Conservation (phyloP, 345 rosid species). For the Lagerstroemia speciosa region DNA sequence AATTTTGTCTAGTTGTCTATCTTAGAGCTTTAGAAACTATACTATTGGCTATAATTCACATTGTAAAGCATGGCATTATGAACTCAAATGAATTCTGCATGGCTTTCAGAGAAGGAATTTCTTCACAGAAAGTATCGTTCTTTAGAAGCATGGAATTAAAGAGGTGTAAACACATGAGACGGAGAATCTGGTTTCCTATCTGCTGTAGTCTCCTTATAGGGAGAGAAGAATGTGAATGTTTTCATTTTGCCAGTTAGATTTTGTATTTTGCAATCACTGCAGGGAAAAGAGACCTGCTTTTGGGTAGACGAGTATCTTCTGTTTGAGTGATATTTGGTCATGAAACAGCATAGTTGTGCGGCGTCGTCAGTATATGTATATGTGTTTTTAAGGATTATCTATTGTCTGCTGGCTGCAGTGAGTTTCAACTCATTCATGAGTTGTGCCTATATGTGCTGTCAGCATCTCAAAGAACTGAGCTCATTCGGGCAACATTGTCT, state of each 20-base stretch:
- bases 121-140: not conserved
- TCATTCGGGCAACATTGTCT: constrained; percentile 83
- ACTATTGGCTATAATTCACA: not conserved
- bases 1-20: not conserved
- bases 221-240: not conserved
- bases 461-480: constrained; percentile 94
- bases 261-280: not conserved
- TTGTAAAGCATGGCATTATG: not conserved
- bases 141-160: not conserved
- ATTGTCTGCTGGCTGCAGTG: constrained; percentile 50
- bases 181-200: not conserved
- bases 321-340: not conserved
- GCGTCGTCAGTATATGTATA: too few relatives aligned
- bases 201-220: not conserved
- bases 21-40: not conserved
- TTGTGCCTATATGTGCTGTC: constrained; percentile 93
- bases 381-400: not conserved
- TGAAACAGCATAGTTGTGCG: not conserved
- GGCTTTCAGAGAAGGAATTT: not conserved
- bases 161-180: not conserved
- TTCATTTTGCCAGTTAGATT: not conserved
- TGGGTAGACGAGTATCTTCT: not conserved
- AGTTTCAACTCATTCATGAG: constrained; percentile 97
- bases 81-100: not conserved
- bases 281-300: not conserved